Percentiles rank a stretch among this genome's conserved stretches.
Evolutionary conservation across 116 monocot genomes (phyloP).

Genomic region (Cymodocea nodosa): DNA sequence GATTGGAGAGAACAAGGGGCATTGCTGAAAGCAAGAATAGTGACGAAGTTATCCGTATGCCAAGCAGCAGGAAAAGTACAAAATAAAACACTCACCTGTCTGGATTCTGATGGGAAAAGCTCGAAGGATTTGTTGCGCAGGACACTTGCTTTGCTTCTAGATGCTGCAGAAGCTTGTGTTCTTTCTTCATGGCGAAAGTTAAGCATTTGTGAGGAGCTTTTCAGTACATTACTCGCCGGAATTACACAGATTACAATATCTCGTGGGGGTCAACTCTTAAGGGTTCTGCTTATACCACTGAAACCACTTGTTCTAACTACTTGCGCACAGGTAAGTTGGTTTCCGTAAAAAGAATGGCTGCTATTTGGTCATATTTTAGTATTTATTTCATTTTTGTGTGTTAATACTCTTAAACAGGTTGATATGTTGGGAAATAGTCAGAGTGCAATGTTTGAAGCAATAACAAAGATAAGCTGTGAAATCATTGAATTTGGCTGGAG

Average conservation of each 20-base stretch:
- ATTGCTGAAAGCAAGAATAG: constrained; percentile 66
- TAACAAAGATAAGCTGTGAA: constrained; percentile 88
- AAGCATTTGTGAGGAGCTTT: constrained; percentile 81
- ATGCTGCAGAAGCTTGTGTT: constrained; percentile 84
- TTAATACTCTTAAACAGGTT: constrained; percentile 29
- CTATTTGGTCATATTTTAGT: not conserved
- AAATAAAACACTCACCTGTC: constrained; percentile 41
- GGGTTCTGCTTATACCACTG: constrained; percentile 77
- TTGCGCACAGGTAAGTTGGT: constrained; percentile 56
- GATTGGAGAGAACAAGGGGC: constrained; percentile 89
- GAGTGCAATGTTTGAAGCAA: constrained; percentile 70
- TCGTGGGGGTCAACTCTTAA: constrained; percentile 82
- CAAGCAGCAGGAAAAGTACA: constrained; percentile 65
- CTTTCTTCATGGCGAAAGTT: constrained; percentile 84
- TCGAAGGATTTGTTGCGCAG: constrained; percentile 66
- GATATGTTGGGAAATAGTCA: constrained; percentile 67
- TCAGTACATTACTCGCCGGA: constrained; percentile 57
- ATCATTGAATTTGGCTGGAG: constrained; percentile 98
- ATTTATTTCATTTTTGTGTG: not conserved
- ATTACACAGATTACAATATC: constrained; percentile 78
- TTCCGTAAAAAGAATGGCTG: not conserved
- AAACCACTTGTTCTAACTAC: constrained; percentile 90
- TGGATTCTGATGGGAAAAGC: constrained; percentile 60
- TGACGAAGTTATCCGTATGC: constrained; percentile 58
- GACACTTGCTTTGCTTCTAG: constrained; percentile 71